phyloP scores from a whole-genome alignment of 345 rosid genomes.

The Salix koriyanagi region DNA sequence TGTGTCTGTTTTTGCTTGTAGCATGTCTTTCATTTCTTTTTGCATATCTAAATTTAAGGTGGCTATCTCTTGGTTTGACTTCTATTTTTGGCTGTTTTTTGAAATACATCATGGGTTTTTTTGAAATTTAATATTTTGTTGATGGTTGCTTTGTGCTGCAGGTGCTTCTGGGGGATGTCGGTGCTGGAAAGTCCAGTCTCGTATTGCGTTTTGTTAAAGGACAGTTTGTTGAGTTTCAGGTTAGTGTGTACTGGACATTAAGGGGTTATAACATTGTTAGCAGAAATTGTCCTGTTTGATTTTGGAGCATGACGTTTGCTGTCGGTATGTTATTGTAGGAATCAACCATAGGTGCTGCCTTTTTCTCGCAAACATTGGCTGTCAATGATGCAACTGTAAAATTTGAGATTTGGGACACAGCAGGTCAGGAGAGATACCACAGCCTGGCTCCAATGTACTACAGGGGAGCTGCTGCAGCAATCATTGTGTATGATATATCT shows the following conservation, averaged over 20 bases:
- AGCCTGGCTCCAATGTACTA: constrained; percentile 99
- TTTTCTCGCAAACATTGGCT: constrained; percentile 92
- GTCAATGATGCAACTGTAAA: constrained; percentile 89
- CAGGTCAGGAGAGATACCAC: constrained; percentile 96
- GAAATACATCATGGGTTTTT: background rate
- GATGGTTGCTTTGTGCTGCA: constrained; percentile 31
- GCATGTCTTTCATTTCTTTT: background rate
- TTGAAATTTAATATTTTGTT: constrained; percentile 6
- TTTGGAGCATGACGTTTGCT: constrained; percentile 17
- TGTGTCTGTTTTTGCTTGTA: background rate
- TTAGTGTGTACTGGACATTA: constrained; percentile 8
- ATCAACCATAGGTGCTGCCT: constrained; percentile 97
- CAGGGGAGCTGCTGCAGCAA: constrained; percentile 93
- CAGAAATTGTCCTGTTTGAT: background rate
- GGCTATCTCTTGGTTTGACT: background rate
- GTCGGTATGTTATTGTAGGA: constrained; percentile 45
- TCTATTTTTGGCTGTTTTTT: background rate
- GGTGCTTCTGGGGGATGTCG: constrained; percentile 96
- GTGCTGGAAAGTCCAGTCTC: constrained; percentile 93
- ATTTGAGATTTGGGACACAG: constrained; percentile 99
- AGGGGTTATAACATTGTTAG: background rate
- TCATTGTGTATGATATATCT: constrained; percentile 84
- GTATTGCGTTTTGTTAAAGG: constrained; percentile 88
- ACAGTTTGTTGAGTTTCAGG: constrained; percentile 93
- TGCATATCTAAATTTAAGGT: background rate